Percentiles rank a stretch among this genome's conserved stretches.
These are phyloP conservation scores for Erysimum cheiranthoides DNA, from an alignment of 345 rosid genomes.

Conservation along the genomic window DNA sequence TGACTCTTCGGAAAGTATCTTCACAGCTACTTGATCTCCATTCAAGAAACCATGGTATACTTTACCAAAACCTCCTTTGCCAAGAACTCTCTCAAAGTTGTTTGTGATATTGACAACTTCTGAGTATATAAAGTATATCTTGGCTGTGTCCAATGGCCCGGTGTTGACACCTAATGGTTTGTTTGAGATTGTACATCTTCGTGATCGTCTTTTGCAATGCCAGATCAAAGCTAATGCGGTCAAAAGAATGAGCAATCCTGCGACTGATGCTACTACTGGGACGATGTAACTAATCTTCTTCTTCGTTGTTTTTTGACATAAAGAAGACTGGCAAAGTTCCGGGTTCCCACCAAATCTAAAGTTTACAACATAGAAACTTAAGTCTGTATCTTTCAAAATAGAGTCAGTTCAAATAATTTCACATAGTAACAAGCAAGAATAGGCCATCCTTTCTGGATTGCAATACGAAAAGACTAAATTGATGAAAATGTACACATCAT, in stretches of 20 bases:
- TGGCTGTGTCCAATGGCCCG: conserved; percentile 3
- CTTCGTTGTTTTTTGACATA: conserved; percentile 19
- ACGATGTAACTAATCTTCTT: conserved; percentile 22
- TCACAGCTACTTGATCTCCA: conserved; percentile 54
- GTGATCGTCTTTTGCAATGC: neutral
- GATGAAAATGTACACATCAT: neutral
- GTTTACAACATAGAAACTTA: neutral
- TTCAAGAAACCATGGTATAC: conserved; percentile 48
- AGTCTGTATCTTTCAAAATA: neutral
- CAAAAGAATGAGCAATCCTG: conserved; percentile 12
- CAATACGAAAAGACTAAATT: neutral
- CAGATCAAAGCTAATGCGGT: neutral
- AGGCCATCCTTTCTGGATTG: neutral
- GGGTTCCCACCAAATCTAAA: conserved; percentile 19
- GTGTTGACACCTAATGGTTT: conserved; percentile 8
- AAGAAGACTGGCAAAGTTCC: conserved; percentile 19
- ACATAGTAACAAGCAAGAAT: neutral
- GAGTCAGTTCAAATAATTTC: neutral
- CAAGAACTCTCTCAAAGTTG: conserved; percentile 35
- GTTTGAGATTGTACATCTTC: conserved; percentile 5
- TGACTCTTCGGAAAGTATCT: conserved; percentile 49
- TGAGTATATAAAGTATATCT: neutral
- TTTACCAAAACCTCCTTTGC: conserved; percentile 54
- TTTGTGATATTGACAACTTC: conserved; percentile 31
- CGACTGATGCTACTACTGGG: conserved; percentile 21